Evolutionary conservation across 352 stramenopile genomes (phyloP), one percentile per base, ranked within the genome.

Genomic region (Pythium rhizo-oryzae): DNA sequence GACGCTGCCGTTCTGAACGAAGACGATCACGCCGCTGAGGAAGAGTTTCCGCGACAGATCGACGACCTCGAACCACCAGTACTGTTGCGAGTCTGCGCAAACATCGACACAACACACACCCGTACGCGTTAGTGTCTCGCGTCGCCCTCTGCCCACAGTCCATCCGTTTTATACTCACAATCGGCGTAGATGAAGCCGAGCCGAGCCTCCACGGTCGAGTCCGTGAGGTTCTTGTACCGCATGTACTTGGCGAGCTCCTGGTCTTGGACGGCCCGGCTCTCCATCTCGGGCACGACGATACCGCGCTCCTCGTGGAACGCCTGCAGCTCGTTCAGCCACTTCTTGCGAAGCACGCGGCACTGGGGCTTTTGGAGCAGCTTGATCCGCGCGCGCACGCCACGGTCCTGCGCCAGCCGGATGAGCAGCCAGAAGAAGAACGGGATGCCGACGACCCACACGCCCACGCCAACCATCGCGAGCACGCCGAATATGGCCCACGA

Each of bases 31-130:
- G 35, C 79, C 76, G 46, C 80, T 92, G 46, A 93, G 51, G 57
- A 92, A 91, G 24, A 93, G 76, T 65, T 93, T 93, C 39, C 85
- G 78, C 18, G 84, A 88, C 13, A 93, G 71, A 66, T 93, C 85
- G 33, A 93, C 72, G 30, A 91, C 85, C 69, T 93, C 85, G 67
- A 92, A 93, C 85, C 85, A 93, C 85, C 85, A 93, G 49, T 86
- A 92, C 30, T 78, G 61, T 28, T 84, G 67, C 0, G 74, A 77
- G 71, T 93, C 84, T 93, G 56, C 51, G 62, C 5, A 50, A 6
- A 47, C 12, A 69, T 2, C 69, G 41, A 59, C 18, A 59, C n/a
- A 41, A n/a, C n/a, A n/a, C n/a, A n/a, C n/a, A n/a, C n/a, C n/a
- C n/a, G n/a, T n/a, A n/a, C n/a, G n/a, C n/a, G 18, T 30, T 21